Evolutionary conservation across 139 green algal species (phyloP), one percentile per base, ranked within the genome.

Genomic region (Dunaliella primolecta): DNA sequence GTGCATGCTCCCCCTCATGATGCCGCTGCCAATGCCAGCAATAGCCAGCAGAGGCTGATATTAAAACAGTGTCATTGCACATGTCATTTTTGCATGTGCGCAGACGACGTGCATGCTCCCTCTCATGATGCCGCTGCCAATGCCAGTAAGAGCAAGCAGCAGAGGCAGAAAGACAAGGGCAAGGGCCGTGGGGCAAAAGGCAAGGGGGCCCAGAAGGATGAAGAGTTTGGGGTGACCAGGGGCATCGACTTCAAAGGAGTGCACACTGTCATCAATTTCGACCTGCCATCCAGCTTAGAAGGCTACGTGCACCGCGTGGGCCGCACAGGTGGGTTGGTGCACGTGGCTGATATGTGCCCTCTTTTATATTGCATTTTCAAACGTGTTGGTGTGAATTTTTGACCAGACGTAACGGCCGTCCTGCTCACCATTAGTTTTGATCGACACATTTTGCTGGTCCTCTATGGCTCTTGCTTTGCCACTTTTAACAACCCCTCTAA

Each of bases 241-340:
- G 97, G 97, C 30, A 95, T 99, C 27, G 97, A 99, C 86, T 99
- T 99, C 89, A 97, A 98, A 89, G 95, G 94, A 21, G 97, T 99
- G 7, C 77, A 85, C 31, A 99, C 96, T 0, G 94, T 99, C 3
- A 87, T 99, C 71, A 98, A 98, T 88, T 94, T 96, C 79, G 93
- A 98, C 74, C 57, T 93, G 46, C 94, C 96, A 0, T 74, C 83
- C 30, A 89, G 75, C 70, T 75, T 94, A 31, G 76, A 84, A 56
- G 77, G 88, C 24, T 99, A 99, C 84, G 92, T 98, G 35, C 96
- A 99, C 86, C 86, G 96, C 0, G 94, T 98, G 80, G 96, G 96
- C 1, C 93, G 96, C n/a, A 98, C 96, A n/a, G n/a, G n/a, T n/a
- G n/a, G n/a, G n/a, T n/a, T n/a, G n/a, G n/a, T n/a, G n/a, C n/a